These are phyloP conservation scores for Globisporangium orthogonon DNA, from an alignment of 352 stramenopile species.

Conservation along the genomic window DNA sequence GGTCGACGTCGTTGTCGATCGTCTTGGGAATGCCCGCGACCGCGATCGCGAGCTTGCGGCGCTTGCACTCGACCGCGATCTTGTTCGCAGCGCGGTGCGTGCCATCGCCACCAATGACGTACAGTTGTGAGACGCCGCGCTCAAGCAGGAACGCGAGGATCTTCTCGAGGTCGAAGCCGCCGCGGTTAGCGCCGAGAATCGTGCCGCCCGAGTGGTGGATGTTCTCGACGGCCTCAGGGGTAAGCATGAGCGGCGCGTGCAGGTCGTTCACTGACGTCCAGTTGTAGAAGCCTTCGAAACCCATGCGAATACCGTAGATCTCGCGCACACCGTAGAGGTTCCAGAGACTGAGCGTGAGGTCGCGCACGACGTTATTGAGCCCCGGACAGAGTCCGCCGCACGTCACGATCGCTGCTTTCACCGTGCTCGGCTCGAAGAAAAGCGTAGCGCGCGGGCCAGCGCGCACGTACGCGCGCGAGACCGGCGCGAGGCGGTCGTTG, in stretches of 20 bases:
- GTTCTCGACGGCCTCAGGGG: constrained; percentile 64
- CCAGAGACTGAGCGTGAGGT: constrained; percentile 93
- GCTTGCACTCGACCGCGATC: constrained; percentile 71
- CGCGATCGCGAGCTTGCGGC: constrained; percentile 85
- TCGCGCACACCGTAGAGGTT: constrained; percentile 62
- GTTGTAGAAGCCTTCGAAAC: constrained; percentile 79
- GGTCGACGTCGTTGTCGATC: constrained; percentile 99
- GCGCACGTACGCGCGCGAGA: constrained; percentile 75
- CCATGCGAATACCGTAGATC: constrained; percentile 53
- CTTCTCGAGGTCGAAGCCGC: constrained; percentile 1
- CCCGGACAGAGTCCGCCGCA: constrained; percentile 91
- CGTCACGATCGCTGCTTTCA: constrained; percentile 90
- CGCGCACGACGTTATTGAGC: constrained; percentile 81
- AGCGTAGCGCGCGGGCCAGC: constrained; percentile 59
- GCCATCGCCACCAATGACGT: constrained; percentile 87
- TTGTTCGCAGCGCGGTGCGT: constrained; percentile 95
- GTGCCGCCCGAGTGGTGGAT: constrained; percentile 41
- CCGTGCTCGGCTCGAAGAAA: constrained; percentile 66
- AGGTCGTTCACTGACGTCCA: constrained; percentile 73
- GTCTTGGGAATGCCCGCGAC: constrained; percentile 98
- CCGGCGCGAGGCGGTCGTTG: constrained; percentile 49
- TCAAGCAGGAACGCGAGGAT: constrained; percentile 19
- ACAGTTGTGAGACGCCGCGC: background rate
- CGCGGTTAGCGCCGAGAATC: constrained; percentile 89
- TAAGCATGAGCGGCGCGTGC: constrained; percentile 74